phyloP scores from a whole-genome alignment of 768 basidiomycete species.

The Lactarius psammicola region DNA sequence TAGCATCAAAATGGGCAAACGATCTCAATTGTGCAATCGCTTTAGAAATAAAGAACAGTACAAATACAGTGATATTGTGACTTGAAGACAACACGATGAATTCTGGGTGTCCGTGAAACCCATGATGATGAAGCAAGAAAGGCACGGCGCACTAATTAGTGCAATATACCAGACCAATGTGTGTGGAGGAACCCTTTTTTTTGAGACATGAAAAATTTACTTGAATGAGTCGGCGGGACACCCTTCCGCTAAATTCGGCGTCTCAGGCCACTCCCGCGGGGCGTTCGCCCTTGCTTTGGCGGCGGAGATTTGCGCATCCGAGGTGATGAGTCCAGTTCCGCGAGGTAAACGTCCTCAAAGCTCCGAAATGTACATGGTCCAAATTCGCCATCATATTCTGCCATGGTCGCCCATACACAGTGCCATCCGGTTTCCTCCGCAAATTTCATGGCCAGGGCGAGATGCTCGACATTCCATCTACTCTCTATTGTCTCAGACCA shows the following conservation, averaged over 20 bases:
- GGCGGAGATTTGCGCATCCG: slow-evolving; percentile 14
- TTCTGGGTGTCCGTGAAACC: not conserved
- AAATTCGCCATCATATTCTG: slow-evolving; percentile 45
- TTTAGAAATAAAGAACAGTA: slow-evolving; percentile 14
- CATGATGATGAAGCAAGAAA: slow-evolving; percentile 2
- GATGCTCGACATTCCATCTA: slow-evolving; percentile 48
- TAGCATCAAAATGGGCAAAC: not conserved
- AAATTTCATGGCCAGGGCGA: slow-evolving; percentile 55
- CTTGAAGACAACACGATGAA: not conserved
- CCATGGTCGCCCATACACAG: slow-evolving; percentile 62
- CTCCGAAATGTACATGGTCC: slow-evolving; percentile 39
- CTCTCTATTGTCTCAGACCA: slow-evolving; percentile 34
- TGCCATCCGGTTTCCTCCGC: slow-evolving; percentile 52
- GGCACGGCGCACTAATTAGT: not conserved
- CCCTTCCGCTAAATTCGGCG: slow-evolving; percentile 1
- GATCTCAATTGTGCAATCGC: not conserved
- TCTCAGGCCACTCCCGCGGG: slow-evolving; percentile 4
- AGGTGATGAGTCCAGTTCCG: slow-evolving; percentile 41
- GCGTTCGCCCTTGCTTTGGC: slow-evolving; percentile 6
- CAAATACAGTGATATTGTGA: slow-evolving; percentile 25
- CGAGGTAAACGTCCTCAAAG: slow-evolving; percentile 39
- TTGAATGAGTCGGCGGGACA: not conserved
- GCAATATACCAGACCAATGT: not conserved
- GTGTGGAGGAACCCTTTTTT: slow-evolving; percentile 5
- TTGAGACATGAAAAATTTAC: not conserved